A percentile compares a stretch with the other conserved stretches of the same genome.
Conservation (phyloP, 495 filamentous ascomycete genomes). For the Neurospora sp. region DNA sequence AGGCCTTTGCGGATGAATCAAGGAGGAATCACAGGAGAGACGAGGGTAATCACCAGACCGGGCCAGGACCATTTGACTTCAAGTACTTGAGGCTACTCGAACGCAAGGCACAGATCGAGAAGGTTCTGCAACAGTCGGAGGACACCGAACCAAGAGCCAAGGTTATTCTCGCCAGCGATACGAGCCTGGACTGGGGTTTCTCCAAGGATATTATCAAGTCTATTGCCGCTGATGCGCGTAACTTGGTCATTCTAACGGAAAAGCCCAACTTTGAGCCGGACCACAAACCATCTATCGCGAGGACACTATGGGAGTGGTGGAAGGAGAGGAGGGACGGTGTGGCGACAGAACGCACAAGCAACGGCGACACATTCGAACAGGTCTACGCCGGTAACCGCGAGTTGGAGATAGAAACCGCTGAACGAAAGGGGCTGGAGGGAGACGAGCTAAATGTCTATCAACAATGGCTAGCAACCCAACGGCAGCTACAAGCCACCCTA, state of each 20-base stretch:
- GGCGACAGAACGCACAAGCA: constrained; percentile 43
- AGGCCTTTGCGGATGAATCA: constrained; percentile 52
- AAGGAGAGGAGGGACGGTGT: constrained; percentile 54
- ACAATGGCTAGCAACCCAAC: constrained; percentile 74
- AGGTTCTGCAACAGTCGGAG: constrained; percentile 35
- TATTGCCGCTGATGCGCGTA: constrained; percentile 64
- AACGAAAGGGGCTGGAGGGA: constrained; percentile 55
- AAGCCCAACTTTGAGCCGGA: constrained; percentile 31
- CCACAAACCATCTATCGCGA: constrained; percentile 36
- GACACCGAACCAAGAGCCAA: constrained; percentile 38
- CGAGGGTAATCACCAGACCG: constrained; percentile 28
- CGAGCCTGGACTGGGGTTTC: constrained; percentile 89
- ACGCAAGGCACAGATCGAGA: constrained; percentile 60
- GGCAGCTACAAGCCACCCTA: constrained; percentile 66
- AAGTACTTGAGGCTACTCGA: constrained; percentile 74
- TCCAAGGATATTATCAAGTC: constrained; percentile 71
- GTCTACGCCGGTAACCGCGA: constrained; percentile 55
- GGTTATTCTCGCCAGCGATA: constrained; percentile 86
- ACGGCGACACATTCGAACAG: constrained; percentile 53
- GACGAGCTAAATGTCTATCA: constrained; percentile 75
- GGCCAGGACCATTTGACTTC: constrained; percentile 79
- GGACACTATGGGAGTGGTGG: constrained; percentile 64
- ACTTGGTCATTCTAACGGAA: constrained; percentile 80
- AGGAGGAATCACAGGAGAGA: constrained; percentile 36
- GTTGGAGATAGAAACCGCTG: constrained; percentile 47